A percentile compares a stretch with the other conserved stretches of the same genome.
Evolutionary conservation across 2,329 filamentous ascomycete genomes (phyloP).

Genomic region (Phialophora verrucosa): DNA sequence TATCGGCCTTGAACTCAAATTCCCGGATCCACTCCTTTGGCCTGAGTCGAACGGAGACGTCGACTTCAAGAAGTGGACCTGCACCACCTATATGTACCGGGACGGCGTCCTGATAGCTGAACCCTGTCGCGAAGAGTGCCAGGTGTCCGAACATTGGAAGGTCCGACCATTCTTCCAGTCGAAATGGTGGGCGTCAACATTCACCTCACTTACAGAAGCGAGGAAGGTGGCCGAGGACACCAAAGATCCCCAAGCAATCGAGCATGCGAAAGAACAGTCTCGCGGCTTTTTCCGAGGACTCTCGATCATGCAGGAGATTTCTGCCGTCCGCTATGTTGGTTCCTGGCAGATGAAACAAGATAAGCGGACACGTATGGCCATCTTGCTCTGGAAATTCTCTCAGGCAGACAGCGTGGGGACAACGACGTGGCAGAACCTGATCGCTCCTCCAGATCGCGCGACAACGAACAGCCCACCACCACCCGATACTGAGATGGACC

Average conservation of each 20-base stretch:
- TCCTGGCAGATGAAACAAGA: conserved; percentile 40
- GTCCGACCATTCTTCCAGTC: conserved; percentile 53
- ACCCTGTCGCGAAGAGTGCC: conserved; percentile 42
- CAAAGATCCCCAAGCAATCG: conserved; percentile 42
- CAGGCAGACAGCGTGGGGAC: conserved; percentile 51
- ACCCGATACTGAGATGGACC: conserved; percentile 25
- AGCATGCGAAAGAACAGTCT: conserved; percentile 46
- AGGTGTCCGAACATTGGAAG: conserved; percentile 41
- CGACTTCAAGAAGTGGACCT: conserved; percentile 52
- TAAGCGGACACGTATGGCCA: conserved; percentile 48
- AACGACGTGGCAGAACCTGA: conserved; percentile 53
- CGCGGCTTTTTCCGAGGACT: conserved; percentile 49
- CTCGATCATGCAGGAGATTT: conserved; percentile 54
- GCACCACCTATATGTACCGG: conserved; percentile 51
- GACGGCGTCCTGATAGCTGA: conserved; percentile 42
- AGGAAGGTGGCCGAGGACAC: conserved; percentile 48
- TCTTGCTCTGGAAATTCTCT: conserved; percentile 55
- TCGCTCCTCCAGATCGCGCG: conserved; percentile 46
- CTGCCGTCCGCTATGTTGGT: conserved; percentile 42
- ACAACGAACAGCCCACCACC: conserved; percentile 48
- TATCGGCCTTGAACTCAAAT: conserved; percentile 52
- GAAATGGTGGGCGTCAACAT: conserved; percentile 52
- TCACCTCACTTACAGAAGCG: conserved; percentile 50
- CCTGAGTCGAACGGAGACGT: conserved; percentile 40
- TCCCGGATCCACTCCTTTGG: conserved; percentile 43